These are phyloP conservation scores for Aspergillus floridensis DNA, from an alignment of 2,329 filamentous ascomycete species.

Conservation along the genomic window DNA sequence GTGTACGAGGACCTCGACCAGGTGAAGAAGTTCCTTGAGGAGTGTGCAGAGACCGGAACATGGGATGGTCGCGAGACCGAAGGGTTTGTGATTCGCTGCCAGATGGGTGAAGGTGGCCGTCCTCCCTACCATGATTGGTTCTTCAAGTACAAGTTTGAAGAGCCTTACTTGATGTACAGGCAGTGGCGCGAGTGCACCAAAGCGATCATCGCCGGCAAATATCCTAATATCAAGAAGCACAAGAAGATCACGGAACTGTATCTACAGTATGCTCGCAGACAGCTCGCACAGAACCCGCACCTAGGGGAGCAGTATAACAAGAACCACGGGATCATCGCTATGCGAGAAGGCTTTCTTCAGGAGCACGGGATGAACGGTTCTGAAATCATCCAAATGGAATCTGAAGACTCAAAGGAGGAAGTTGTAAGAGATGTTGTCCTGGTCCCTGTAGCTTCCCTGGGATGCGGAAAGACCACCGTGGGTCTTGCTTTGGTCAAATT, in stretches of 20 bases:
- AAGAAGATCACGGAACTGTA: conserved; percentile 88
- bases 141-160: conserved; percentile 99
- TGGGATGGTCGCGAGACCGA: conserved; percentile 92
- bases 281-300: conserved; percentile 65
- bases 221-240: conserved; percentile 82
- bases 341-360: conserved; percentile 82
- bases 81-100: conserved; percentile 94
- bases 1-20: conserved; percentile 70
- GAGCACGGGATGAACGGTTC: conserved; percentile 81
- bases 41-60: conserved; percentile 80
- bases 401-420: conserved; percentile 49
- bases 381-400: conserved; percentile 75
- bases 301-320: conserved; percentile 71
- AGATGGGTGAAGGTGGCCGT: conserved; percentile 52
- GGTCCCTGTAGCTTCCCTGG: conserved; percentile 89
- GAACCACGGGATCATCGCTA: conserved; percentile 92
- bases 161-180: conserved; percentile 97
- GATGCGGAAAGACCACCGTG: conserved; percentile 94
- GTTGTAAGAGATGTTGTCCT: conserved; percentile 70
- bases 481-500: conserved; percentile 76
- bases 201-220: conserved; percentile 71
- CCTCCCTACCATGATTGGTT: conserved; percentile 85
- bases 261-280: conserved; percentile 72
- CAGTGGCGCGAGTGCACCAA: conserved; percentile 99
- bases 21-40: conserved; percentile 78